Evolutionary conservation across 2,329 filamentous ascomycete species (phyloP).

Genomic region (Clarireedia paspali): DNA sequence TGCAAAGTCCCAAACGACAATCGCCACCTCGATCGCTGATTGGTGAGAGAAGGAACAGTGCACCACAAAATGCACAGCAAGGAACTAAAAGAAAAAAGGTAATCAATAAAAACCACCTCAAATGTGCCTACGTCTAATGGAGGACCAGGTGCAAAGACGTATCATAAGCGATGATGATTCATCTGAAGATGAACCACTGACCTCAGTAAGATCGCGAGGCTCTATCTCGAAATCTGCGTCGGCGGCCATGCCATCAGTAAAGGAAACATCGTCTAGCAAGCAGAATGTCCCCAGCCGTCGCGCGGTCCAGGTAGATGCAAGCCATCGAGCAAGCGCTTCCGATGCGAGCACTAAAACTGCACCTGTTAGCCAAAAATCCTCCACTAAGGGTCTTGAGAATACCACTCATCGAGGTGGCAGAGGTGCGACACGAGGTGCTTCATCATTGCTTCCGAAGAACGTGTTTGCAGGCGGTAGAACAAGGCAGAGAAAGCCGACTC

Average conservation of each 20-base stretch:
- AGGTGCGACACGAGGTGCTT: slow-evolving; percentile 18
- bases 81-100: background rate
- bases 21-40: slow-evolving; percentile 1
- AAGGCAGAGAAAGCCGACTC: slow-evolving; percentile 12
- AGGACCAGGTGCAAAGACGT: background rate
- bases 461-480: slow-evolving; percentile 17
- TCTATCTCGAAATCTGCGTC: background rate
- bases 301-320: background rate
- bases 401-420: slow-evolving; percentile 6
- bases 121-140: background rate
- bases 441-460: slow-evolving; percentile 14
- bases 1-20: slow-evolving; percentile 6
- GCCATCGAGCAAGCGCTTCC: background rate
- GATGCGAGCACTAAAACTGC: background rate
- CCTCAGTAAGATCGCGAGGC: background rate
- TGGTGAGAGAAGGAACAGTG: background rate
- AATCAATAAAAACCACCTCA: background rate
- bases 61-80: background rate
- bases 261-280: background rate
- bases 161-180: background rate
- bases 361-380: background rate
- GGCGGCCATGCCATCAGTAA: background rate
- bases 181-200: slow-evolving; percentile 4
- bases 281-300: background rate
- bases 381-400: background rate